A percentile compares a stretch with the other conserved stretches of the same genome.
Evolutionary conservation across 352 stramenopile genomes (phyloP).

Genomic region (Phytophthora syringae): DNA sequence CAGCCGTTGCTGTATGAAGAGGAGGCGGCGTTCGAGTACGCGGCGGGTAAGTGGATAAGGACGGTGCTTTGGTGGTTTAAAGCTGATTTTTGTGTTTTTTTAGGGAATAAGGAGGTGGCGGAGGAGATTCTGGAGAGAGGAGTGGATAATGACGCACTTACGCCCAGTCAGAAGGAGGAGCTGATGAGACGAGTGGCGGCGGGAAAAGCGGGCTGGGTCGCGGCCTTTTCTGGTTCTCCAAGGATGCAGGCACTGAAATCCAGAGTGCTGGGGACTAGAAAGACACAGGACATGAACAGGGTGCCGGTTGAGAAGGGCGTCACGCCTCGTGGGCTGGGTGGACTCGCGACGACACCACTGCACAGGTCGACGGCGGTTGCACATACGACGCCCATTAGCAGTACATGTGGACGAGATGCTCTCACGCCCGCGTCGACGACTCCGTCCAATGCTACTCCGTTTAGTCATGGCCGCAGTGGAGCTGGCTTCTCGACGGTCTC

Average conservation of each 20-base stretch:
- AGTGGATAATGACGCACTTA: constrained; percentile 52
- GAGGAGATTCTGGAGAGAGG: constrained; percentile 64
- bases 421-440: not conserved
- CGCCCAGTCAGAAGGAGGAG: constrained; percentile 43
- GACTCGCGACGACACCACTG: constrained; percentile 20
- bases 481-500: constrained; percentile 52
- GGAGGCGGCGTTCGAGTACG: constrained; percentile 70
- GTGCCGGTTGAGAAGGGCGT: constrained; percentile 3
- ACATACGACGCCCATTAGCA: constrained; percentile 25
- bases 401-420: not conserved
- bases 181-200: constrained; percentile 45
- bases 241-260: constrained; percentile 23
- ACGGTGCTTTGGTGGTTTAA: not conserved
- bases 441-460: constrained; percentile 12
- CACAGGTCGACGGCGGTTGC: constrained; percentile 1
- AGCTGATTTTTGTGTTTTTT: not conserved
- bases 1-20: constrained; percentile 64
- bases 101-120: constrained; percentile 51
- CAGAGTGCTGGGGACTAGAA: constrained; percentile 17
- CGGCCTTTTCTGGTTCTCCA: constrained; percentile 34
- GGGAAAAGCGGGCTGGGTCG: constrained; percentile 37
- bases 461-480: constrained; percentile 14
- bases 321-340: constrained; percentile 19
- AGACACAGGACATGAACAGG: constrained; percentile 9
- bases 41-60: not conserved